A percentile compares a stretch with the other conserved stretches of the same genome.
Evolutionary conservation across 202 grass and related monocot genomes (phyloP).

Genomic region (Bolboschoenoplectus hybrid): DNA sequence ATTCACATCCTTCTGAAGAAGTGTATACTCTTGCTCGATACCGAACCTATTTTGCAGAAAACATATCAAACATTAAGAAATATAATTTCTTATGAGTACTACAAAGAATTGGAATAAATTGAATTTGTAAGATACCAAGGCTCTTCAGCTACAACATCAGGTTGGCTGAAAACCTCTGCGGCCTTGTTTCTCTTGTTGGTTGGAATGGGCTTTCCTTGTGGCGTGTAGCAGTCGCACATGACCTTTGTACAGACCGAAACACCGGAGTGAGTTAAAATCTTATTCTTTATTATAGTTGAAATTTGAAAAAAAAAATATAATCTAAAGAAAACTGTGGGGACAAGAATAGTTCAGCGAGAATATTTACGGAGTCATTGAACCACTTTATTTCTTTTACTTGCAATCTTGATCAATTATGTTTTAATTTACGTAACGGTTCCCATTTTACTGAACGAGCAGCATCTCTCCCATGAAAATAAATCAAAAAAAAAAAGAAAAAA

Average conservation of each 20-base stretch:
- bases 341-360: background rate
- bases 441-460: background rate
- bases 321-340: background rate
- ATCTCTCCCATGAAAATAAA: background rate
- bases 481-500: background rate
- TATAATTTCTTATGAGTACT: background rate
- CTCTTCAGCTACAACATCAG: slow-evolving; percentile 72
- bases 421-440: background rate
- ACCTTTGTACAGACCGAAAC: slow-evolving; percentile 44
- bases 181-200: slow-evolving; percentile 66
- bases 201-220: slow-evolving; percentile 66
- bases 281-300: background rate
- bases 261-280: background rate
- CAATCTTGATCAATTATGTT: background rate
- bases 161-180: slow-evolving; percentile 67
- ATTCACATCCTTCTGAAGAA: slow-evolving; percentile 84
- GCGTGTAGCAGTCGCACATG: slow-evolving; percentile 85
- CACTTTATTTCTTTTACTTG: background rate
- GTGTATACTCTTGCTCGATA: slow-evolving; percentile 96
- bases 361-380: background rate
- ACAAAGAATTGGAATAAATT: background rate
- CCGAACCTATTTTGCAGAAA: slow-evolving; percentile 58
- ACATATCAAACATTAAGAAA: background rate
- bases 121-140: slow-evolving; percentile 54
- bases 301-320: background rate